phyloP scores from a whole-genome alignment of 192 early-diverging fungal genomes.

The Bifiguratus adelaidae region DNA sequence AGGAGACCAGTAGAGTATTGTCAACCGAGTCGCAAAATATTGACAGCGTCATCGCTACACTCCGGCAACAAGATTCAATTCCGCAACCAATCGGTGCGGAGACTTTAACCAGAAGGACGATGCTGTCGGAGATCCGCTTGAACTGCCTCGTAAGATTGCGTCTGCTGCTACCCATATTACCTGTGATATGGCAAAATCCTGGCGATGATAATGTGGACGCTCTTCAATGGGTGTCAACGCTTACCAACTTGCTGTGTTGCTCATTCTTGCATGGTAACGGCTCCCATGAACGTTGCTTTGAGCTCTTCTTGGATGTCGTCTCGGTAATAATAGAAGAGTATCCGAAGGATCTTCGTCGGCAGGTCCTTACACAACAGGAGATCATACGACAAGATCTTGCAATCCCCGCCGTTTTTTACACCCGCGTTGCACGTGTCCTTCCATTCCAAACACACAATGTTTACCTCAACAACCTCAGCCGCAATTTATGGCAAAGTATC shows the following conservation, averaged over 20 bases:
- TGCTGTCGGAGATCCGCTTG: too few relatives aligned
- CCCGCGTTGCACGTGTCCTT: constrained; percentile 33
- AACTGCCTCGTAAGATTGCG: constrained; percentile 33
- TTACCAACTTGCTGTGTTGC: constrained; percentile 27
- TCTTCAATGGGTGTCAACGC: constrained; percentile 21
- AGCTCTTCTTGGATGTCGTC: constrained; percentile 39
- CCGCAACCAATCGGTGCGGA: too few relatives aligned
- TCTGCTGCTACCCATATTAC: constrained; percentile 29
- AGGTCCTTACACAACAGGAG: neutral
- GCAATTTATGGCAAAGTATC: too few relatives aligned
- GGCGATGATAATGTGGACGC: constrained; percentile 26
- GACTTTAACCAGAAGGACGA: too few relatives aligned
- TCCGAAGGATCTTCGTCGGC: constrained; percentile 1
- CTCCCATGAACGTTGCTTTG: constrained; percentile 40
- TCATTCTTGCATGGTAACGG: constrained; percentile 40
- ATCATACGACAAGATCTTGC: constrained; percentile 8
- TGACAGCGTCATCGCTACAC: too few relatives aligned
- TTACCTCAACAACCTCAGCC: constrained; percentile 31
- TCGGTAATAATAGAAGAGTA: constrained; percentile 38
- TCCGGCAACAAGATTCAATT: too few relatives aligned
- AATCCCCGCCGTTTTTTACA: constrained; percentile 33
- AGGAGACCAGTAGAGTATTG: too few relatives aligned
- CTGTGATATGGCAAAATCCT: constrained; percentile 35
- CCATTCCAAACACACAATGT: constrained; percentile 42
- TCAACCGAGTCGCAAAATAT: too few relatives aligned